phyloP scores from a whole-genome alignment of 1,284 basidiomycete genomes.

The Trametes hirsuta region DNA sequence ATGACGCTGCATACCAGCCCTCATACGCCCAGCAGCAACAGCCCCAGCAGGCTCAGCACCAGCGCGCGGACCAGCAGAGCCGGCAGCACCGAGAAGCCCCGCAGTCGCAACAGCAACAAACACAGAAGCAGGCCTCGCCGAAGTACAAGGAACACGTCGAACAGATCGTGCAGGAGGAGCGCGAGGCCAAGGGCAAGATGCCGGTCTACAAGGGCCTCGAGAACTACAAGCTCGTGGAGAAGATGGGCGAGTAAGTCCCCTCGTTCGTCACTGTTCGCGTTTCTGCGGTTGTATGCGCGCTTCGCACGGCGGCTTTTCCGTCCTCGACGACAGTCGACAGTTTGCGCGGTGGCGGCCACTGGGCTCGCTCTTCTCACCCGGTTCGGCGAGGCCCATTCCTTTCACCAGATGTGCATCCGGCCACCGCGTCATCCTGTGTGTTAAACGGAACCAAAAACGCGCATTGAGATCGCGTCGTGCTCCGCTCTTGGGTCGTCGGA shows the following conservation, averaged over 20 bases:
- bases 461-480: too few species aligned
- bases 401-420: too few species aligned
- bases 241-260: slow-evolving; percentile 91
- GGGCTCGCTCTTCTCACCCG: too few species aligned
- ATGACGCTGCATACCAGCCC: slow-evolving; percentile 36
- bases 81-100: slow-evolving; percentile 32
- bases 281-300: not conserved
- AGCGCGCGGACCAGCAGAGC: slow-evolving; percentile 33
- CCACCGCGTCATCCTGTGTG: too few species aligned
- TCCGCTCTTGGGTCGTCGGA: too few species aligned
- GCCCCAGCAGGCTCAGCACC: slow-evolving; percentile 36
- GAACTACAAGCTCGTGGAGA: slow-evolving; percentile 79
- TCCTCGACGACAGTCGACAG: too few species aligned
- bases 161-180: slow-evolving; percentile 79
- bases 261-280: not conserved
- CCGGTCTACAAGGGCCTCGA: slow-evolving; percentile 86
- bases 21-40: slow-evolving; percentile 27
- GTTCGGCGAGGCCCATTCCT: too few species aligned
- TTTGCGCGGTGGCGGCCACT: too few species aligned
- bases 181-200: slow-evolving; percentile 76
- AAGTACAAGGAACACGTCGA: slow-evolving; percentile 65
- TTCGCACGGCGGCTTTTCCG: not conserved
- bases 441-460: too few species aligned
- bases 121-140: slow-evolving; percentile 39
- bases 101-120: slow-evolving; percentile 33